Percentiles rank a stretch among this genome's conserved stretches.
These are phyloP conservation scores for Aspergillus versicolor DNA, from an alignment of 2,329 filamentous ascomycete species.

Conservation along the genomic window DNA sequence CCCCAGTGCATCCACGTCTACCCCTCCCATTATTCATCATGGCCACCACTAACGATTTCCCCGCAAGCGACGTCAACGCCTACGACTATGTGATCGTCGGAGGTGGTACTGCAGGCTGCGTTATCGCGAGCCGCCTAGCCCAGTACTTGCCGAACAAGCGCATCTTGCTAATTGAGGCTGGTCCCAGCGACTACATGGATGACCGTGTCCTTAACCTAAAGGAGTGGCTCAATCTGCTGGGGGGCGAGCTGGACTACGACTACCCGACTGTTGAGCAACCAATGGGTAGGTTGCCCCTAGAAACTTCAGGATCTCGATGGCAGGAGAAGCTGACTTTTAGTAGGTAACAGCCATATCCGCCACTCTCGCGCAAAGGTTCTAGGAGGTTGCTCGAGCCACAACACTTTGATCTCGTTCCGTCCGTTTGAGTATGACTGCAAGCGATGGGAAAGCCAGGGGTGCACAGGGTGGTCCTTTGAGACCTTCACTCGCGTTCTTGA, in stretches of 20 bases:
- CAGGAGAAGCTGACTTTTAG: background rate
- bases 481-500: constrained; percentile 79
- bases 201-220: constrained; percentile 82
- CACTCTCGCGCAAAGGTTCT: constrained; percentile 91
- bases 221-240: constrained; percentile 81
- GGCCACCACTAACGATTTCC: constrained; percentile 66
- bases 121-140: constrained; percentile 75
- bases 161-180: constrained; percentile 81
- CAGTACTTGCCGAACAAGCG: constrained; percentile 81
- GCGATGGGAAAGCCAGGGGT: constrained; percentile 79
- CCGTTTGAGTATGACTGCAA: constrained; percentile 87
- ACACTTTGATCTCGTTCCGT: constrained; percentile 89
- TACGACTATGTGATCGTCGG: constrained; percentile 86
- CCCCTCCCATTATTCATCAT: constrained; percentile 42
- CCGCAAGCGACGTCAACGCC: constrained; percentile 61
- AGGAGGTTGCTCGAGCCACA: constrained; percentile 89
- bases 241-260: constrained; percentile 87
- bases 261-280: constrained; percentile 88
- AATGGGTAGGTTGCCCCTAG: constrained; percentile 54
- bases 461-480: constrained; percentile 82
- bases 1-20: constrained; percentile 1
- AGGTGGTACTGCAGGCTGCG: constrained; percentile 82
- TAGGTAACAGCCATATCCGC: constrained; percentile 85
- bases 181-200: constrained; percentile 85
- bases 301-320: background rate